phyloP scores from a whole-genome alignment of 1,284 basidiomycete species.

The Athelia sp. region DNA sequence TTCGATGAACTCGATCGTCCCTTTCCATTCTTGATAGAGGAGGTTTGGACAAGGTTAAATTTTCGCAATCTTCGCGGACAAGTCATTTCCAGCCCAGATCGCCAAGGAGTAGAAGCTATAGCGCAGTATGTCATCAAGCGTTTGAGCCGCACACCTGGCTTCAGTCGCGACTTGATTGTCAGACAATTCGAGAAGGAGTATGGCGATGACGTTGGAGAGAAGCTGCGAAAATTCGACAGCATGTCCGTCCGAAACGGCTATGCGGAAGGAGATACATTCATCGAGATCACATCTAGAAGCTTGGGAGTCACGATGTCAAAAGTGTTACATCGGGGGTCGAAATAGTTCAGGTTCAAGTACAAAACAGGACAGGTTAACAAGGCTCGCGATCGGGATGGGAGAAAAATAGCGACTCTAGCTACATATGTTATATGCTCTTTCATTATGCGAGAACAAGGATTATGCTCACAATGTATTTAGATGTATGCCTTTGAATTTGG shows the following conservation, averaged over 20 bases:
- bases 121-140: conserved; percentile 2
- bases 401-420: no score
- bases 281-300: conserved; percentile 1
- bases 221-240: background rate
- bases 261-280: background rate
- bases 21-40: conserved; percentile 6
- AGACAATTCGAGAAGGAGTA: conserved; percentile 1
- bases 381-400: no score
- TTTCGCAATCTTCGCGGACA: conserved; percentile 1
- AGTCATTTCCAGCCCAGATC: background rate
- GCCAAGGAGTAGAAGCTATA: background rate
- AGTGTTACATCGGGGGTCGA: no score
- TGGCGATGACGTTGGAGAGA: background rate
- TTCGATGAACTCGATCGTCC: conserved; percentile 3
- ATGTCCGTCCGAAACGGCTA: background rate
- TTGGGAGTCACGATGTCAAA: background rate
- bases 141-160: background rate
- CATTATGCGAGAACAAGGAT: no score
- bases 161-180: conserved; percentile 1
- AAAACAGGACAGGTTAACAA: no score
- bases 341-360: no score
- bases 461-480: no score
- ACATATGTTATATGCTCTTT: no score
- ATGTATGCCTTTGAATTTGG: no score
- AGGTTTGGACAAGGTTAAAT: conserved; percentile 2